A percentile compares a stretch with the other conserved stretches of the same genome.
phyloP scores from a whole-genome alignment of 1,284 basidiomycete genomes.

The Tetrapyrgos nigripes region DNA sequence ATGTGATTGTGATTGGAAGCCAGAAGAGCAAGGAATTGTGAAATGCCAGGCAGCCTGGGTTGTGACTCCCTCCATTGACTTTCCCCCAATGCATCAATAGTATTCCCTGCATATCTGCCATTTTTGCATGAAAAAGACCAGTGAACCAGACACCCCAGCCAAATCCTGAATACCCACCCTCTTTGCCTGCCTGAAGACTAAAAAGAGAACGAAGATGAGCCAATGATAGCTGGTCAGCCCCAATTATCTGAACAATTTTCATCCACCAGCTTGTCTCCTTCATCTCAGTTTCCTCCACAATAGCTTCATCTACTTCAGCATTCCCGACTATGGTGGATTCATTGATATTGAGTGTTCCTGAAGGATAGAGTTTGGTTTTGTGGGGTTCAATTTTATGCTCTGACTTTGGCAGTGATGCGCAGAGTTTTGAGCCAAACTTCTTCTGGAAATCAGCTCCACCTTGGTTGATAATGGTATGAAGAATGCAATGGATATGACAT shows the following conservation, averaged over 20 bases:
- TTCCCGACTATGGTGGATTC: constrained; percentile 42
- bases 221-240: constrained; percentile 46
- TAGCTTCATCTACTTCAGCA: constrained; percentile 38
- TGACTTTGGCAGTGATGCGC: constrained; percentile 24
- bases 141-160: constrained; percentile 34
- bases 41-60: constrained; percentile 35
- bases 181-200: constrained; percentile 41
- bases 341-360: constrained; percentile 44
- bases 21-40: constrained; percentile 39
- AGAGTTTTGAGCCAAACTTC: constrained; percentile 28
- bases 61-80: constrained; percentile 29
- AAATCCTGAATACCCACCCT: constrained; percentile 32
- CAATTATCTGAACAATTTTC: constrained; percentile 27
- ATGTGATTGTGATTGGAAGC: constrained; percentile 37
- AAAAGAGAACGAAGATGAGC: constrained; percentile 36
- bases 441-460: constrained; percentile 33
- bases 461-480: constrained; percentile 36
- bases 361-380: constrained; percentile 35
- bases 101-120: constrained; percentile 37
- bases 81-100: constrained; percentile 39
- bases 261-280: constrained; percentile 17
- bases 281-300: constrained; percentile 32
- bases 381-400: constrained; percentile 31
- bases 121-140: constrained; percentile 47
- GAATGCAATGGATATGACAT: constrained; percentile 32